Conservation (phyloP, 345 rosid genomes). For the Cardamine chenopodiifolia region DNA sequence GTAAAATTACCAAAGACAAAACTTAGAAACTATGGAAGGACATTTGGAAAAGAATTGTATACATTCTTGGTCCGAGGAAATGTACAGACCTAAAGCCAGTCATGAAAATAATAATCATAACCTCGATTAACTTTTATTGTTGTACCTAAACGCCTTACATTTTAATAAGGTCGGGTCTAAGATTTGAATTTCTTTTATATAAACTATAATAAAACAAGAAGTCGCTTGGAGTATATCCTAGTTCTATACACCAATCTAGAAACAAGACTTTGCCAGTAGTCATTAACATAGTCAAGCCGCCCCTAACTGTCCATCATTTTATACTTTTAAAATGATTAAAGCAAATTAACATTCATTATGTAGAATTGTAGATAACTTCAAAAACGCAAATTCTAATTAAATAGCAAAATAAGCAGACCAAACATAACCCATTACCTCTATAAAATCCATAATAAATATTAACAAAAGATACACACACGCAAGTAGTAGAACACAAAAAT, state of each 20-base stretch:
- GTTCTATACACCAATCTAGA: constrained; percentile 20
- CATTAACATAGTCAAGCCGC: constrained; percentile 37
- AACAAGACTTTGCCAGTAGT: background rate
- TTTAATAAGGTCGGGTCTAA: background rate
- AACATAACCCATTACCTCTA: constrained; percentile 9
- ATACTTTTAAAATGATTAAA: background rate
- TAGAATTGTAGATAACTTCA: constrained; percentile 24
- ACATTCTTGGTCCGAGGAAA: no score
- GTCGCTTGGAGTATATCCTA: background rate
- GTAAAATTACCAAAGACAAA: no score
- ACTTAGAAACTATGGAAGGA: background rate
- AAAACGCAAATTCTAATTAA: background rate
- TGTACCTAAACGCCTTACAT: background rate
- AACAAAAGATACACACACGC: constrained; percentile 16
- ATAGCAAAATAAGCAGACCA: constrained; percentile 2
- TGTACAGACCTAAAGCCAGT: no score
- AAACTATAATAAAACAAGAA: background rate
- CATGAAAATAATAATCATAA: background rate
- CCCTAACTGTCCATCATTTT: constrained; percentile 13
- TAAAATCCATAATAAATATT: constrained; percentile 1
- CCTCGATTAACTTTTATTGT: background rate
- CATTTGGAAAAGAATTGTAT: background rate
- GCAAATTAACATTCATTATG: constrained; percentile 14
- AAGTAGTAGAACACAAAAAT: constrained; percentile 7
- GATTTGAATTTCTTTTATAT: background rate